Base-by-base conservation (phyloP, 2,329 filamentous ascomycete genomes). In the Chaetomiaceae sp. region DNA sequence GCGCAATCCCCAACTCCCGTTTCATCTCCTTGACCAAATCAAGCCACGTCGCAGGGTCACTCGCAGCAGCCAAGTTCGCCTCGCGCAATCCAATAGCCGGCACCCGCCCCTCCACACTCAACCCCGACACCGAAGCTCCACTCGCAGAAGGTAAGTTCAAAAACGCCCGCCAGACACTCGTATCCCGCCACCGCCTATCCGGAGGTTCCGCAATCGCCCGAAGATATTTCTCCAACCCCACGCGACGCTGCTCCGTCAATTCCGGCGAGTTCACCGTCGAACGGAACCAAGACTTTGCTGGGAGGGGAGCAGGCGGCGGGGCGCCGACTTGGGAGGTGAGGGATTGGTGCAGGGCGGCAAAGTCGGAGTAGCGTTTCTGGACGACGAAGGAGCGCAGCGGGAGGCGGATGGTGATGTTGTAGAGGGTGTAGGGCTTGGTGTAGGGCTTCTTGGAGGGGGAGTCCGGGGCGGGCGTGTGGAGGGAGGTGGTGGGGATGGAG, bases 301-400 rank as follows among this genome's bases (percentile, higher is more conserved):
- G 89, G 2, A 92, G 75, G 0, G 85, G 72, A 1, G 75, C 74
- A 0, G 89, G 89, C 7, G 89, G 88, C 19, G 86, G 69, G 20
- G 74, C 66, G 62, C 83, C 83, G 53, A 85, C 79, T 46, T 82
- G 74, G 37, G 78, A 72, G 19, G 76, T 75, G 8, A 95, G 78
- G 4, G 79, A 71, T 27, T 74, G 69, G 71, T 94, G 82, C 15
- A 95, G 82, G 43, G 76, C 68, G 51, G 75, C 74, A 66, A 94
- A 94, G 67, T 94, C 89, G 49, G 85, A 89, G 75, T 92, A 95
- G 63, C 89, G 87, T 71, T 91, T 92, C 64, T 85, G 83, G 5
- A 91, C 77, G 59, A 87, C 85, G 63, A 86, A 88, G 4, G 87
- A 87, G 44, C 87, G 83, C 14, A 92, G 79, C 0, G 89, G 88